phyloP scores from a whole-genome alignment of 228 moss, liverwort and hornwort species.

The Sphagnum fallax region DNA sequence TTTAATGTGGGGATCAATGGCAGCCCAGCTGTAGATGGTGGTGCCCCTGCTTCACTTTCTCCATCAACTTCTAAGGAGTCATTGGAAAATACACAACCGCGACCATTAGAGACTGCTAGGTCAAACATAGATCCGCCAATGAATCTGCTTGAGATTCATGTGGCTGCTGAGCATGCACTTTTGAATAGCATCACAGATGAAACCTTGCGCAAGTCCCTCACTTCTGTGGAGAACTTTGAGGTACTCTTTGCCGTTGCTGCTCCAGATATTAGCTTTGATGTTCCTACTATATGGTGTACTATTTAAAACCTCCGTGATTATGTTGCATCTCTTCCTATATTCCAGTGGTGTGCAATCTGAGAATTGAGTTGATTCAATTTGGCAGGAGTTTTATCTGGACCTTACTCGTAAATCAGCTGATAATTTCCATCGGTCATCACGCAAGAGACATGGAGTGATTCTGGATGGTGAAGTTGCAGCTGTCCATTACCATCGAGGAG shows the following conservation, averaged over 20 bases:
- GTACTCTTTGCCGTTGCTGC: conserved; percentile 13
- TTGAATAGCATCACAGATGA: conserved; percentile 64
- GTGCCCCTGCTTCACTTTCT: conserved; percentile 31
- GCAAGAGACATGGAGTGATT: conserved; percentile 91
- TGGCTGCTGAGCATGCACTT: conserved; percentile 93
- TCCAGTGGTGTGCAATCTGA: neutral
- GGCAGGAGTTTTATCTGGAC: conserved; percentile 82
- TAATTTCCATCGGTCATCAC: conserved; percentile 98
- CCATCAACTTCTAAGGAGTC: conserved; percentile 11
- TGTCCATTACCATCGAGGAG: conserved; percentile 83
- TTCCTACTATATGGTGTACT: no score
- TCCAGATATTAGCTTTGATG: neutral
- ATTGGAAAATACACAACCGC: neutral
- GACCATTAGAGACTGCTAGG: conserved; percentile 17
- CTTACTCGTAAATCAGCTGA: conserved; percentile 93
- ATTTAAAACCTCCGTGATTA: no score
- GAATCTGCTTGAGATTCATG: conserved; percentile 90
- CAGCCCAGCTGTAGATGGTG: conserved; percentile 56
- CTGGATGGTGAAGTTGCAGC: conserved; percentile 96
- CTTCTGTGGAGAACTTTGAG: conserved; percentile 83
- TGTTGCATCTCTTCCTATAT: no score
- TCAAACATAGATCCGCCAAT: conserved; percentile 65
- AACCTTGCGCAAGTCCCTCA: conserved; percentile 63
- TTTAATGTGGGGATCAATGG: conserved; percentile 39
- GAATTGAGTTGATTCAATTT: neutral